Percentiles rank a stretch among this genome's conserved stretches.
Conservation (phyloP, 805 yeast genomes). For the Metschnikowia lochheadii region DNA sequence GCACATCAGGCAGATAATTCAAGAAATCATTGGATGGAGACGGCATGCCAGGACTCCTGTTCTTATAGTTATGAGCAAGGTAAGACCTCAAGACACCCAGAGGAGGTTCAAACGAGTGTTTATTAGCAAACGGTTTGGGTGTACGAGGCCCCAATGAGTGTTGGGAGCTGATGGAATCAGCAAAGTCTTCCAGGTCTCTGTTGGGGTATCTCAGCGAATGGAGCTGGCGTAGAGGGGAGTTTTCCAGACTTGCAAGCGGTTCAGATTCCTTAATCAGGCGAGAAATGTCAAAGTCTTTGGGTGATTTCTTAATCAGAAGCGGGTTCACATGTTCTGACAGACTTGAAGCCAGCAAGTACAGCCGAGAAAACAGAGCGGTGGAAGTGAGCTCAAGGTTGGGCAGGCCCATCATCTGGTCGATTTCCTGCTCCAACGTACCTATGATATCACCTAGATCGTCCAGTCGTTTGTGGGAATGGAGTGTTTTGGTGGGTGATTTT, state of each 20-base stretch:
- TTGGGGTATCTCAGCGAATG: not conserved
- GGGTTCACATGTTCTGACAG: slow-evolving; percentile 1
- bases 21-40: not conserved
- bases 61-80: not conserved
- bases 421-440: slow-evolving; percentile 22
- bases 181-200: not conserved
- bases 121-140: not conserved
- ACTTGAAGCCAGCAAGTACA: not conserved
- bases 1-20: not conserved
- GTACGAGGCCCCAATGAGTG: not conserved
- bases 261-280: not conserved
- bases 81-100: not conserved
- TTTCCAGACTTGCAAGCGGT: not conserved
- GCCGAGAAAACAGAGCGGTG: not conserved
- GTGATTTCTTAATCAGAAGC: not conserved
- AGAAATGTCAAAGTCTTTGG: slow-evolving; percentile 1
- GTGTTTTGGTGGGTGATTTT: no score
- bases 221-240: slow-evolving; percentile 2
- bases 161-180: not conserved
- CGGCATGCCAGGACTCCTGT: not conserved
- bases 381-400: not conserved
- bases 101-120: not conserved
- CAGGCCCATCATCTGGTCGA: slow-evolving; percentile 17
- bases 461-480: not conserved
- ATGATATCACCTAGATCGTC: slow-evolving; percentile 21